phyloP scores from a whole-genome alignment of 73 alveolate species.

The Paramecium bursaria region DNA sequence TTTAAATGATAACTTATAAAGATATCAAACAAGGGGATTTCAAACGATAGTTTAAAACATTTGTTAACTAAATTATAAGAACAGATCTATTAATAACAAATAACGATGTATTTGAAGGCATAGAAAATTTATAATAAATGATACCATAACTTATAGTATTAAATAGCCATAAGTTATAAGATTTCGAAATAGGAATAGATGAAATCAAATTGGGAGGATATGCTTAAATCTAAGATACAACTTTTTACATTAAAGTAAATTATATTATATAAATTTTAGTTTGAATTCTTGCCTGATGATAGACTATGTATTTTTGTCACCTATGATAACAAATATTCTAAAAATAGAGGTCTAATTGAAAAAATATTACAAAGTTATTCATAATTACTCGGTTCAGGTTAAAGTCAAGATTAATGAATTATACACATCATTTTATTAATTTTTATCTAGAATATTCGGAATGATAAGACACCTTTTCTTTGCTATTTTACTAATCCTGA shows the following conservation, averaged over 20 bases:
- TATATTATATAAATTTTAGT: background rate
- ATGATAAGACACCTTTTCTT: background rate
- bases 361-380: slow-evolving; percentile 16
- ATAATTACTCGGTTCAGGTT: too few relatives aligned
- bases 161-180: background rate
- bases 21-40: background rate
- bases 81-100: background rate
- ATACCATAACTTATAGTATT: background rate
- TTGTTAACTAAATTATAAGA: background rate
- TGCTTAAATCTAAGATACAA: background rate
- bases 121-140: background rate
- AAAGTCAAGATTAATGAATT: too few relatives aligned
- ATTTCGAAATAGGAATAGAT: slow-evolving; percentile 56
- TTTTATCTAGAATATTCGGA: slow-evolving; percentile 33
- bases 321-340: background rate
- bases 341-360: background rate
- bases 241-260: slow-evolving; percentile 26
- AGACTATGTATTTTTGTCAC: background rate
- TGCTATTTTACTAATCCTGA: background rate
- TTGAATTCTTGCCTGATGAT: slow-evolving; percentile 39
- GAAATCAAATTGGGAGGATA: slow-evolving; percentile 51
- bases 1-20: slow-evolving; percentile 13
- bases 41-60: background rate
- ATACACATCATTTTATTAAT: slow-evolving; percentile 58
- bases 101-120: background rate